A percentile compares a stretch with the other conserved stretches of the same genome.
phyloP scores from a whole-genome alignment of 352 stramenopile species.

The Phytophthora podocarpi region DNA sequence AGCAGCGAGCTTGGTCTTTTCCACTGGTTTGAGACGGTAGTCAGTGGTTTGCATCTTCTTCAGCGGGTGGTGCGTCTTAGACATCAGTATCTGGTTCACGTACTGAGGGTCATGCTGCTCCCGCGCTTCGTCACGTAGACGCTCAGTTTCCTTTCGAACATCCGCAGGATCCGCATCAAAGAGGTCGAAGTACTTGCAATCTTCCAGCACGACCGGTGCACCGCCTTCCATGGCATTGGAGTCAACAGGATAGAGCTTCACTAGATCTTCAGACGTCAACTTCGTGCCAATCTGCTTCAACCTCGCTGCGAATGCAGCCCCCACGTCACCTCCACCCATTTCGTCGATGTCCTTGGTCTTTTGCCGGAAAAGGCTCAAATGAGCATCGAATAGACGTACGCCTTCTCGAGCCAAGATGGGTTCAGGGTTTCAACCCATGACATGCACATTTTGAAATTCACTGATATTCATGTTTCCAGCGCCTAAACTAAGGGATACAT shows the following conservation, averaged over 20 bases:
- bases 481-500: too few species aligned
- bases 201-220: neutral
- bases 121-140: neutral
- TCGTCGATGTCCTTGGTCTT: neutral
- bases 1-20: constrained; percentile 18
- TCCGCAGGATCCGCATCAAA: constrained; percentile 4
- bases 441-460: too few species aligned
- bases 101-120: neutral
- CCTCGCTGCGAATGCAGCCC: constrained; percentile 6
- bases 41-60: constrained; percentile 25
- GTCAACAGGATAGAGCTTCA: neutral
- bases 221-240: too few species aligned
- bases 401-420: neutral
- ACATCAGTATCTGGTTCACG: constrained; percentile 4
- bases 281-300: neutral
- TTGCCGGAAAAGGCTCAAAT: neutral
- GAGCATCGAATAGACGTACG: neutral
- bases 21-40: constrained; percentile 23
- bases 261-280: constrained; percentile 4
- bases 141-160: neutral
- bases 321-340: constrained; percentile 17
- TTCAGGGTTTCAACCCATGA: neutral
- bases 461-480: too few species aligned
- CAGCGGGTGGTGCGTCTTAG: constrained; percentile 7
- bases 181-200: constrained; percentile 22